A percentile compares a stretch with the other conserved stretches of the same genome.
Evolutionary conservation across 768 basidiomycete genomes (phyloP).

Genomic region (Termitomyces sp.): DNA sequence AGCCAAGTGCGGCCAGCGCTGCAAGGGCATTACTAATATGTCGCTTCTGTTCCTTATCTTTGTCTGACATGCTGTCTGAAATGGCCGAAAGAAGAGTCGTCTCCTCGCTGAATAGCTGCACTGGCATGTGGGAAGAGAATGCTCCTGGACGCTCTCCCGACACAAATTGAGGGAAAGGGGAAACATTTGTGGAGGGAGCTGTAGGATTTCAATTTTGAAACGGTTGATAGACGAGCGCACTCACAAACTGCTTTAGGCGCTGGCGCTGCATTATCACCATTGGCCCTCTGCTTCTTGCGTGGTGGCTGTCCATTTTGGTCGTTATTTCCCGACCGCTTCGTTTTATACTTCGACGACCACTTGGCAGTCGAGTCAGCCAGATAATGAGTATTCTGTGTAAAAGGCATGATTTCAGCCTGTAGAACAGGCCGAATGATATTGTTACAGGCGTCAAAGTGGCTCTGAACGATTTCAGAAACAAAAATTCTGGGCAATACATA

Average conservation of each 20-base stretch:
- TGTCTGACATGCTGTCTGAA: background rate
- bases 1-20: conserved; percentile 27
- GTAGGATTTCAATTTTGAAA: background rate
- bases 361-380: conserved; percentile 28
- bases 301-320: conserved; percentile 1
- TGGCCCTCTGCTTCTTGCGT: conserved; percentile 2
- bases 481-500: conserved; percentile 11
- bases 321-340: conserved; percentile 18
- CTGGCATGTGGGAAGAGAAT: background rate
- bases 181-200: background rate
- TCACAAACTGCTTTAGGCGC: background rate
- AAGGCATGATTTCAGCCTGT: conserved; percentile 32
- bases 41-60: background rate
- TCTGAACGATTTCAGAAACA: conserved; percentile 17
- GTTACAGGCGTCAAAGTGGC: conserved; percentile 18
- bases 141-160: background rate
- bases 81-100: background rate
- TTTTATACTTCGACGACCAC: conserved; percentile 34
- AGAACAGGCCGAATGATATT: conserved; percentile 26
- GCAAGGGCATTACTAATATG: conserved; percentile 16
- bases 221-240: too few relatives aligned
- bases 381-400: conserved; percentile 42
- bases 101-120: background rate
- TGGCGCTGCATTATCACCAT: background rate
- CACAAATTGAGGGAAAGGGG: background rate